These are phyloP conservation scores for Cordyceps sp. DNA, from an alignment of 2,329 filamentous ascomycete species.

Conservation along the genomic window DNA sequence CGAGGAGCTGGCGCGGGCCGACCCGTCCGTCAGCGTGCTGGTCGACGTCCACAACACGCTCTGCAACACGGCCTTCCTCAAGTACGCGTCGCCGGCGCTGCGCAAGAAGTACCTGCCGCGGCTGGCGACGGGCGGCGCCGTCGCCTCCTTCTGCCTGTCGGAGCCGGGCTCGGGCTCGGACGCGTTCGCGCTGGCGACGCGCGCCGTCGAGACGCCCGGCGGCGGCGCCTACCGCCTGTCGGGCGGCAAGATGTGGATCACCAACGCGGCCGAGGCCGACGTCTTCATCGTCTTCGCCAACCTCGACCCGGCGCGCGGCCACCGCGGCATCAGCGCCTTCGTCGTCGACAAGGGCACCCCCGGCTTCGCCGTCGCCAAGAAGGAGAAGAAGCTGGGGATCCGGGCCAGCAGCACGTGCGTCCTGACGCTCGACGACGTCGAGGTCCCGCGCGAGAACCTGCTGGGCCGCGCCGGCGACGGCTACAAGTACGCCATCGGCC, in stretches of 20 bases:
- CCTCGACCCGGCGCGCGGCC: constrained; percentile 77
- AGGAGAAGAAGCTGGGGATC: constrained; percentile 99
- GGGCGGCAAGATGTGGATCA: constrained; percentile 99
- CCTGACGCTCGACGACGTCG: constrained; percentile 91
- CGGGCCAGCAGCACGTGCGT: constrained; percentile 92
- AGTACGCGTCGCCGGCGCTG: constrained; percentile 59
- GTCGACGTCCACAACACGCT: constrained; percentile 97
- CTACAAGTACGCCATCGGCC: constrained; percentile 92
- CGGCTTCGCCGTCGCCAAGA: constrained; percentile 93
- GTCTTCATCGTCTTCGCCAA: constrained; percentile 99
- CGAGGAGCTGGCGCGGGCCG: constrained; percentile 85
- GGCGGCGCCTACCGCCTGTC: constrained; percentile 77
- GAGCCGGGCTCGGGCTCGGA: constrained; percentile 89
- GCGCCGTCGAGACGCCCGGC: constrained; percentile 64
- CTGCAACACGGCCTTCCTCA: constrained; percentile 83
- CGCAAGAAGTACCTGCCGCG: constrained; percentile 83
- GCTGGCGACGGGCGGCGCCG: constrained; percentile 75
- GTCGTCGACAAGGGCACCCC: constrained; percentile 78
- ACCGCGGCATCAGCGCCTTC: constrained; percentile 95
- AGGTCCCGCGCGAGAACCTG: constrained; percentile 74
- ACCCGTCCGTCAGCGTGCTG: constrained; percentile 88
- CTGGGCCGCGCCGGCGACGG: constrained; percentile 80
- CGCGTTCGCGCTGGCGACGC: constrained; percentile 87
- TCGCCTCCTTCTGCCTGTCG: constrained; percentile 84
- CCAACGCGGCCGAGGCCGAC: constrained; percentile 82